Base-by-base conservation (phyloP, 1,139 yeast genomes). In the Lodderomyces metapsilosis region DNA sequence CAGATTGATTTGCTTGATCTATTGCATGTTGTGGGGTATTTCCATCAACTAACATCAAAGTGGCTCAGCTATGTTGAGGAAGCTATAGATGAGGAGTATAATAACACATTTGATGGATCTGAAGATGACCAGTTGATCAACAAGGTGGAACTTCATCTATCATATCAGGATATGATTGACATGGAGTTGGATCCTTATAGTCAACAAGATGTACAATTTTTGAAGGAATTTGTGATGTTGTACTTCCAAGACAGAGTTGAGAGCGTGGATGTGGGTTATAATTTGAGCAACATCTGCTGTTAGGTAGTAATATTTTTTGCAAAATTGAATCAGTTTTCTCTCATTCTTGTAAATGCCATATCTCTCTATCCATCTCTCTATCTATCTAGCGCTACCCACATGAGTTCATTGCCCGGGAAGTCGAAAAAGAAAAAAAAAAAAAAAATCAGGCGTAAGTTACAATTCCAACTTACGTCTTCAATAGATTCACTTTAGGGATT, bases 111-210 rank as follows among this genome's bases (percentile, higher is more conserved):
- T 21, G 34, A 20, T 8, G 6, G 30, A 17, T 22, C 33, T 15
- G 44, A 44, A 30, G 48, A 43, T 12, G 41, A 23, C 17, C 28
- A 39, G 16, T 42, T 36, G 13, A 22, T 46, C 9, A 34, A 36
- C 9, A 39, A 41, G 37, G 53, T 55, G 38, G 49, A 61, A 25
- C 58, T 75, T 30, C 78, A 73, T 47, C 66, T 75, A 31, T 74
- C 74, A 2, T 69, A 69, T 48, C 74, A 76, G 50, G 92, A 85
- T 56, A 57, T 86, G 42, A 62, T 71, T 13, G 87, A 82, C 42
- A 78, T 85, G 84, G 94, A 88, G 27, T 66, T 86, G 41, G 92
- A 86, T 57, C 89, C 92, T 2, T 78, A 83, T 53, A 74, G 82
- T 15, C 49, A 59, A 8, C 71, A 71, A 23, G 94, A 86, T 57